Evolutionary conservation across 495 filamentous ascomycete species (phyloP), one percentile per base, ranked within the genome.

Genomic region (Baudoinia panamericana): DNA sequence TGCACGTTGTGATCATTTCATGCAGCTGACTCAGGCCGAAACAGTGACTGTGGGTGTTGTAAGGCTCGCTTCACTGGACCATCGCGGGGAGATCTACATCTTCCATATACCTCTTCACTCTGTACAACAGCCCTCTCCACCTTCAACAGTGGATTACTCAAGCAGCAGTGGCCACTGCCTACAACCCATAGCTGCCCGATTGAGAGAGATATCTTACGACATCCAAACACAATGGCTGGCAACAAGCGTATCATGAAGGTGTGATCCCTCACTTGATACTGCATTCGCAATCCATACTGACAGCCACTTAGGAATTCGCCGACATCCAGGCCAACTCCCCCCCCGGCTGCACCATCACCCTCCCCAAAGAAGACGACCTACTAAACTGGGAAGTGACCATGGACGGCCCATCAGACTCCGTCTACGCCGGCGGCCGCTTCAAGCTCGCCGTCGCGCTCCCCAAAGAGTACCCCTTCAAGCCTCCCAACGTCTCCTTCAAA

Each of bases 381-480:
- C 77, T 82, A 66, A 72, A 73, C 30, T 97, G 90, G 90, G 76
- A 82, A 50, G 71, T 90, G 46, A 61, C 67, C 22, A 76, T 96
- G 61, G 70, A 74, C 12, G 87, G 82, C 12, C 31, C 47, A 30
- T 37, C 15, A 10, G 36, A 45, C 34, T 51, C 45, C 11, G n/a
- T 12, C 39, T 35, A 43, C 37, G 8, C 31, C n/a, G 81, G 78
- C 36, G 92, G 90, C 32, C 68, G 60, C 43, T 97, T 92, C 75
- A 70, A 73, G 27, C 64, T 97, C 15, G 67, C 77, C 33, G 65
- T 95, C 43, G 69, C 59, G 15, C 75, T 97, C 4, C 90, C 90
- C 15, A 64, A 61, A 43, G 81, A 90, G 48, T 97, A 96, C 67
- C 90, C 90, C 8, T 97, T 96, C 76, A 93, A 92, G 54, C 78